Base-by-base conservation (phyloP, 1,284 basidiomycete species). In the Irpex sp. region DNA sequence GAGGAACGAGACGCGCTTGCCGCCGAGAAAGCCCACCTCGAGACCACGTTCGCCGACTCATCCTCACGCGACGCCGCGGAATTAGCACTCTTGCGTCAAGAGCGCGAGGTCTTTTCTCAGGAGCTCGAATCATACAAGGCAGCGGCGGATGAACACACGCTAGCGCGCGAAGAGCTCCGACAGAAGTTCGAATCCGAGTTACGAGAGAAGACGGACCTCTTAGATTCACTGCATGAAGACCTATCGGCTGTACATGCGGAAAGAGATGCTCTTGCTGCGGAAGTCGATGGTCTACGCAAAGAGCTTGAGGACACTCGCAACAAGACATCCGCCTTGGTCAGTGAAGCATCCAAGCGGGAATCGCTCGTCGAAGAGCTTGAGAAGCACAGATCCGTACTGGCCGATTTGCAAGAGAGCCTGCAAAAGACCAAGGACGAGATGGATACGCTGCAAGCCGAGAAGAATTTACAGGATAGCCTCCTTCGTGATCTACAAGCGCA, bases 351-450 rank as follows among this genome's bases (percentile, higher is more conserved):
- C 3, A 88, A 91, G 67, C 87, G 86, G 31, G 84, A 91, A 68
- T 87, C 88, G 11, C 79, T 92, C 52, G 83, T 85, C 8, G 79
- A 83, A 31, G 91, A 96, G 71, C 78, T 95, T 34, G 91, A 94
- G 67, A 84, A 81, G 48, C 88, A 93, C 73, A 89, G 90, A 48
- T 87, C 86, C 15, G 79, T 86, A 55, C 80, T 95, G 19, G 86
- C 85, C 38, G 91, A 93, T 68, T 76, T 89, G 71, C 92, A 93
- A 69, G 84, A 88, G 64, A 88, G 84, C 68, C 76, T 94, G 26
- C 89, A 90, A 71, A 84, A 83, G 61, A 85, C 87, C 68, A 88
- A 89, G 77, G 90, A 93, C 69, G 91, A 94, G 76, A 91, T 91
- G 73, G 93, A 94, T 71, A 81, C 71, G 11, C 79, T 94, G 19